phyloP scores from a whole-genome alignment of 2,329 filamentous ascomycete genomes.

The Hortaea werneckii region DNA sequence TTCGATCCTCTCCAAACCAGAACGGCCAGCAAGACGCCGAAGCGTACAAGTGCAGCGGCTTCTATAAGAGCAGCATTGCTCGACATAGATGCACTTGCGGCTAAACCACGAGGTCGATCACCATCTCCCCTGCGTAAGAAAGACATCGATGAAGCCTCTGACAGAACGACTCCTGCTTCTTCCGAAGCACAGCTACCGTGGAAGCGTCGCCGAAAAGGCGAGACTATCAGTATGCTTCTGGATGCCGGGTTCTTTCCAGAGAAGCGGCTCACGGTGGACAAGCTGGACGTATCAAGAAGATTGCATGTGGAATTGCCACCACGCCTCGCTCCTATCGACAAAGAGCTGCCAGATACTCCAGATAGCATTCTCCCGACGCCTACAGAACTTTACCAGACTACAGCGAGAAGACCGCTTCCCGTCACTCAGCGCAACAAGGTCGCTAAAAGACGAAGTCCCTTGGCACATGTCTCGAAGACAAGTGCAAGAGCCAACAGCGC shows the following conservation, averaged over 20 bases:
- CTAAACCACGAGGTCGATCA: not conserved
- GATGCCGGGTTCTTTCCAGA: conserved; percentile 19
- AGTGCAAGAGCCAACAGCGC: conserved; percentile 6
- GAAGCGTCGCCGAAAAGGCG: conserved; percentile 12
- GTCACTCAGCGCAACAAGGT: conserved; percentile 4
- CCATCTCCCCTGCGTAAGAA: not conserved
- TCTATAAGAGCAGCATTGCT: conserved; percentile 3
- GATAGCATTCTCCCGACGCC: conserved; percentile 12
- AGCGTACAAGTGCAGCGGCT: conserved; percentile 2
- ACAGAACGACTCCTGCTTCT: not conserved
- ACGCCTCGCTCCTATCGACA: conserved; percentile 14
- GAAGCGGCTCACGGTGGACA: not conserved
- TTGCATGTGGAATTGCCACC: conserved; percentile 13
- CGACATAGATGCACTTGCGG: conserved; percentile 1
- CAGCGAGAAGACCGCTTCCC: conserved; percentile 1
- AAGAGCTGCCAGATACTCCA: conserved; percentile 15
- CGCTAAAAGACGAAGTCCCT: conserved; percentile 10
- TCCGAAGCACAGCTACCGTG: not conserved
- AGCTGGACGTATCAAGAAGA: conserved; percentile 1
- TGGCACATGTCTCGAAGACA: conserved; percentile 13
- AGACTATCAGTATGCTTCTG: conserved; percentile 23
- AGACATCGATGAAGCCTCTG: not conserved
- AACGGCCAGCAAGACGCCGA: conserved; percentile 4
- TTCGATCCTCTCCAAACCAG: not conserved
- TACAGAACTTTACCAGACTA: conserved; percentile 12